Evolutionary conservation across 2,329 filamentous ascomycete genomes (phyloP).

Genomic region (Alternaria metachromatica): DNA sequence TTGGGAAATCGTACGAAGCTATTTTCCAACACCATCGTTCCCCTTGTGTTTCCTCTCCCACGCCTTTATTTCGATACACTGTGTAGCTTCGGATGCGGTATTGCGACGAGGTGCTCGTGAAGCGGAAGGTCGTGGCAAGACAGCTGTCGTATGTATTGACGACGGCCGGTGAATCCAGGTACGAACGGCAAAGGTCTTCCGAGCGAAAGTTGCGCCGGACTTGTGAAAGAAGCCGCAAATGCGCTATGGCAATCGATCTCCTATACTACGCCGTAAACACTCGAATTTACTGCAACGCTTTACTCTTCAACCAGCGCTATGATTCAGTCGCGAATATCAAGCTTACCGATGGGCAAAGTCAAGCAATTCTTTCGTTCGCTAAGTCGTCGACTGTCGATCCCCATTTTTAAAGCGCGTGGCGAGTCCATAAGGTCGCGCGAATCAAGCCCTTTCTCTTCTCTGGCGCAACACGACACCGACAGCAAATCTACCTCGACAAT

Average conservation of each 20-base stretch:
- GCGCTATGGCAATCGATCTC: background rate
- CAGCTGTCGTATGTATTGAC: background rate
- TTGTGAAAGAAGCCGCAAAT: background rate
- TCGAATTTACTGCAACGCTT: background rate
- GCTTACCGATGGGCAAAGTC: constrained; percentile 4
- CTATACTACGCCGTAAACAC: background rate
- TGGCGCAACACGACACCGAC: no score
- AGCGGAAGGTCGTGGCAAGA: background rate
- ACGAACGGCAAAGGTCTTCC: rapidly evolving
- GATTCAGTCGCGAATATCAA: background rate
- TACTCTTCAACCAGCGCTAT: background rate
- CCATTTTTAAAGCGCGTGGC: background rate
- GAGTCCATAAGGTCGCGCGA: background rate
- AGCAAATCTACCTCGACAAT: background rate
- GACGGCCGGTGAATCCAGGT: background rate
- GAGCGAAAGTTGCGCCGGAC: background rate
- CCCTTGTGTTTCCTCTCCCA: background rate
- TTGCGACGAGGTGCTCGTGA: background rate
- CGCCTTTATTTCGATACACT: background rate
- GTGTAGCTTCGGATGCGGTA: background rate
- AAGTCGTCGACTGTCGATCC: background rate
- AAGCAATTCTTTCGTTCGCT: constrained; percentile 1
- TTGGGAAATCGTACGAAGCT: background rate
- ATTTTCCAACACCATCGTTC: background rate
- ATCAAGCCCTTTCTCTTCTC: background rate